Conservation (phyloP, 345 rosid genomes). For the Bruguiera gymnorhiza region DNA sequence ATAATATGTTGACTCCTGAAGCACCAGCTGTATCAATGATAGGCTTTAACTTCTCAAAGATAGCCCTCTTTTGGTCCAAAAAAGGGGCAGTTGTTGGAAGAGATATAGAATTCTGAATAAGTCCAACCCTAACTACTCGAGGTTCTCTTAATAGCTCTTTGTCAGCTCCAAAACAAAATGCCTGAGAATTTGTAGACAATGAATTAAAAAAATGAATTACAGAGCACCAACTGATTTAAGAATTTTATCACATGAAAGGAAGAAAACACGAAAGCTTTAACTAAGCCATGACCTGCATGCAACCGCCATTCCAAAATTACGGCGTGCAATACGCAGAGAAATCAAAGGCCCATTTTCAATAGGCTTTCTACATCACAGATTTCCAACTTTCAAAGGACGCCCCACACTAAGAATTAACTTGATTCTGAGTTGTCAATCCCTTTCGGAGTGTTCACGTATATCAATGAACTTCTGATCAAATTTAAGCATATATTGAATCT, state of each 20-base stretch:
- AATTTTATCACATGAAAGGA: background rate
- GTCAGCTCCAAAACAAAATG: slow-evolving; percentile 64
- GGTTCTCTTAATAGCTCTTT: slow-evolving; percentile 69
- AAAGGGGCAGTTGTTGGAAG: slow-evolving; percentile 76
- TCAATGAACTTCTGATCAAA: background rate
- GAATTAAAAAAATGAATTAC: background rate
- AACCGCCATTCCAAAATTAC: too few relatives aligned
- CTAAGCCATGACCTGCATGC: background rate
- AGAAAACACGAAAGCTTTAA: background rate
- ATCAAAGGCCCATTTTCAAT: background rate
- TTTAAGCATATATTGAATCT: background rate
- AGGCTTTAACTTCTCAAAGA: slow-evolving; percentile 64
- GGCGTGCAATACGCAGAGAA: background rate
- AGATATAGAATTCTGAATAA: slow-evolving; percentile 79
- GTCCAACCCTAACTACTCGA: slow-evolving; percentile 79
- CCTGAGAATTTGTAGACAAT: slow-evolving; percentile 40
- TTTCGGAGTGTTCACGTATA: background rate
- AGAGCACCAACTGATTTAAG: background rate
- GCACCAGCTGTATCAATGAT: slow-evolving; percentile 82
- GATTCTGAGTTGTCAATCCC: background rate
- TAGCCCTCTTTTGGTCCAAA: slow-evolving; percentile 62
- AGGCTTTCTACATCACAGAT: background rate
- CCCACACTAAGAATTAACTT: background rate
- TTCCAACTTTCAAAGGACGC: background rate
- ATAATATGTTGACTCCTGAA: slow-evolving; percentile 85